Percentiles rank a stretch among this genome's conserved stretches.
phyloP scores from a whole-genome alignment of 208 protist species.

The Leptomonas pyrrhocoris region DNA sequence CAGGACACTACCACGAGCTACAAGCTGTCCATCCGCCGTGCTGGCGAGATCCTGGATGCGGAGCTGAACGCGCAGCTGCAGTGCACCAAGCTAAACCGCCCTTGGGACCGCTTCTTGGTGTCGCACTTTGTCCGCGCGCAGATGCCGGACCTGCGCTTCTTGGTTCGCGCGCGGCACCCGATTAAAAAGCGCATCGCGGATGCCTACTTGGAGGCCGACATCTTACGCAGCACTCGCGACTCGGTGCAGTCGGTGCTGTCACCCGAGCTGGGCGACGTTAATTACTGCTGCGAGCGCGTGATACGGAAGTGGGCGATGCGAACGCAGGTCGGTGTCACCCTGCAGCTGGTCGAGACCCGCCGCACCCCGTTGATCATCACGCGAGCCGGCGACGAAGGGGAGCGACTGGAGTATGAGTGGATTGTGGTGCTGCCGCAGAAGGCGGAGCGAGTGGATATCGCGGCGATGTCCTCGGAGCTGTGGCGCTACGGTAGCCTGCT shows the following conservation, averaged over 20 bases:
- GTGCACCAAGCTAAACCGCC: slow-evolving; percentile 67
- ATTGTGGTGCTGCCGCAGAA: slow-evolving; percentile 81
- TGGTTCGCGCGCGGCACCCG: slow-evolving; percentile 83
- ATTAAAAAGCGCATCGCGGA: slow-evolving; percentile 88
- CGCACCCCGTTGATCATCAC: slow-evolving; percentile 92
- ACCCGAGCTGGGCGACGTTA: slow-evolving; percentile 86
- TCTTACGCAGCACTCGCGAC: slow-evolving; percentile 84
- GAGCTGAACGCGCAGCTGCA: slow-evolving; percentile 88
- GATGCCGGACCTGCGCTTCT: slow-evolving; percentile 87
- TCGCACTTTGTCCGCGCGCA: slow-evolving; percentile 82
- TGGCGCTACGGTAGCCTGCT: slow-evolving; percentile 79
- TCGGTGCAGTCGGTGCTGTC: slow-evolving; percentile 87
- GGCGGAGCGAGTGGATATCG: slow-evolving; percentile 71
- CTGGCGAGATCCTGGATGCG: slow-evolving; percentile 68
- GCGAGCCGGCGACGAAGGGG: slow-evolving; percentile 77
- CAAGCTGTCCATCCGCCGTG: slow-evolving; percentile 59
- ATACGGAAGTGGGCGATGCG: slow-evolving; percentile 82
- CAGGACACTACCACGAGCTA: slow-evolving; percentile 85
- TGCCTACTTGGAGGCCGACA: slow-evolving; percentile 77
- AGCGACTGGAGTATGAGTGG: slow-evolving; percentile 90
- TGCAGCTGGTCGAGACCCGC: slow-evolving; percentile 86
- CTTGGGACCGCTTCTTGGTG: slow-evolving; percentile 89
- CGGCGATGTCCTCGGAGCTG: slow-evolving; percentile 64
- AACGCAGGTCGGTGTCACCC: slow-evolving; percentile 51
- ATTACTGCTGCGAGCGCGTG: slow-evolving; percentile 87